phyloP scores from a whole-genome alignment of 2,329 filamentous ascomycete species.

The Verticillium nubilum region DNA sequence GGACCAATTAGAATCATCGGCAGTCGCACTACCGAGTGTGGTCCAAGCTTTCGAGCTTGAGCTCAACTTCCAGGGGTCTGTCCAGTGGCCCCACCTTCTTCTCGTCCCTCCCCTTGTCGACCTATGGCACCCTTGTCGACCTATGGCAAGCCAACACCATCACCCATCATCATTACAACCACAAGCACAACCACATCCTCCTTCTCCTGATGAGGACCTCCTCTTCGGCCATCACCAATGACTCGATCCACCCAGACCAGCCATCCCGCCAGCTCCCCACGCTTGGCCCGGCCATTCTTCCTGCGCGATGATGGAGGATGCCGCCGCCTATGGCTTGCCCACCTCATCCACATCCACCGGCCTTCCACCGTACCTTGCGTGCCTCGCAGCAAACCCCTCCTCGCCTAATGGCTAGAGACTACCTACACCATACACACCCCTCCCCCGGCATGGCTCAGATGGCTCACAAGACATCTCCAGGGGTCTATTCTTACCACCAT shows the following conservation, averaged over 20 bases:
- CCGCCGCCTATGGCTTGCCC: background rate
- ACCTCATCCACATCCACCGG: background rate
- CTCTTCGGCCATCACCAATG: background rate
- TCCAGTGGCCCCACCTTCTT: background rate
- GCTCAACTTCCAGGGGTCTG: background rate
- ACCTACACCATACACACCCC: background rate
- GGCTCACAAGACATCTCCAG: background rate
- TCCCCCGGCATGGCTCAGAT: background rate
- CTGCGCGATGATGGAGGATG: background rate
- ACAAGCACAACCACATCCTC: background rate
- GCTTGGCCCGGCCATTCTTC: background rate
- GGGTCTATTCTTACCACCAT: background rate
- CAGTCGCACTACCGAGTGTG: background rate
- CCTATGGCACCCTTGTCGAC: background rate
- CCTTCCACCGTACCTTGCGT: background rate
- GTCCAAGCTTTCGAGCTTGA: background rate
- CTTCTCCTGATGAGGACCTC: too few species aligned
- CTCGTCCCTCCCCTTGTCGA: background rate
- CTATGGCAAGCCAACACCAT: background rate
- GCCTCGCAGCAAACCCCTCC: background rate
- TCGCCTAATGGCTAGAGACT: too few species aligned
- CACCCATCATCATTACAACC: background rate
- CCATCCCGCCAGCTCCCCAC: background rate
- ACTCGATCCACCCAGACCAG: background rate
- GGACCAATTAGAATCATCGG: background rate